These are phyloP conservation scores for Globisporangium echinulatum DNA, from an alignment of 352 stramenopile species.

Conservation along the genomic window DNA sequence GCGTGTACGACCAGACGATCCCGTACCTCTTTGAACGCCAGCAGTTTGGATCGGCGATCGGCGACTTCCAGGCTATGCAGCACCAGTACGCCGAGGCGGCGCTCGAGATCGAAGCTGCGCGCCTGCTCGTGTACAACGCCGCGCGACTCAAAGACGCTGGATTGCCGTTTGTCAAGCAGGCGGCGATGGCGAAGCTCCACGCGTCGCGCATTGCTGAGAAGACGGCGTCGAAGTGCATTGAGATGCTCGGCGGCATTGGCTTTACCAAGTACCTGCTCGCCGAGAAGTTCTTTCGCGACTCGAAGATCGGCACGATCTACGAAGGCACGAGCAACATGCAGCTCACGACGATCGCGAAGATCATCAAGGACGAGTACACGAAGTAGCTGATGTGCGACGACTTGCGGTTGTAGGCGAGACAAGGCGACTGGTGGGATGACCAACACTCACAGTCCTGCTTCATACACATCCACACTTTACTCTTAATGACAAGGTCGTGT, in stretches of 20 bases:
- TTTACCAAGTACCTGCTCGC: constrained; percentile 93
- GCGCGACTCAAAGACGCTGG: constrained; percentile 92
- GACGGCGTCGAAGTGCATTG: constrained; percentile 94
- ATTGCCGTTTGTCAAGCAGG: constrained; percentile 95
- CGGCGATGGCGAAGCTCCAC: constrained; percentile 96
- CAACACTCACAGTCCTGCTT: no score
- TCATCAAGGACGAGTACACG: constrained; percentile 87
- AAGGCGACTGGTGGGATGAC: neutral
- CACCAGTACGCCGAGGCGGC: constrained; percentile 95
- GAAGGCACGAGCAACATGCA: constrained; percentile 98
- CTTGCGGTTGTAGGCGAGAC: no score
- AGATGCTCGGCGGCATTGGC: constrained; percentile 93
- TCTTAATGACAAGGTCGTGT: no score
- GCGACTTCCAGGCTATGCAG: constrained; percentile 95
- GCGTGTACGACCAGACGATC: constrained; percentile 92
- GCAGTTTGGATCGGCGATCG: constrained; percentile 93
- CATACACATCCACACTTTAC: no score
- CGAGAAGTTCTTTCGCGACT: constrained; percentile 97
- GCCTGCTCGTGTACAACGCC: constrained; percentile 93
- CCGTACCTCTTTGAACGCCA: constrained; percentile 95
- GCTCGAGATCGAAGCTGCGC: constrained; percentile 91
- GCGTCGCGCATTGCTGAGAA: constrained; percentile 93
- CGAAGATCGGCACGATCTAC: constrained; percentile 97
- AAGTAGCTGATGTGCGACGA: constrained; percentile 21
- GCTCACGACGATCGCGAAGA: constrained; percentile 90